Evolutionary conservation across 179 eudicot species (phyloP), one percentile per base, ranked within the genome.

Genomic region (Silene vulgaris): DNA sequence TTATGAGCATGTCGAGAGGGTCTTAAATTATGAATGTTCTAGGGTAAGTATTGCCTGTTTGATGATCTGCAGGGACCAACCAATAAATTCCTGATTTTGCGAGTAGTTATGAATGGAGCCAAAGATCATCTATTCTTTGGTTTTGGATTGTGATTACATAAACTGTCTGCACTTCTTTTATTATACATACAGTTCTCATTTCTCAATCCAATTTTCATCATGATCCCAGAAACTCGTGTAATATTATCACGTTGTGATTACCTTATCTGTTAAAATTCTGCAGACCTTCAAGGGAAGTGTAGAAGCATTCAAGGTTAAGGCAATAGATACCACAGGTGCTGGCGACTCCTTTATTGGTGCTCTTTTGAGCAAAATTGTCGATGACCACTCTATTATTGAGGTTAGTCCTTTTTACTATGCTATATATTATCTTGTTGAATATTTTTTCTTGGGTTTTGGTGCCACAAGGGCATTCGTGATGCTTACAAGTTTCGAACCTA

Each of bases 311-410:
- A 82, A 72, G 74, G 96, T 90, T 40, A 78, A 84, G 0, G 62
- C 96, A 12, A 82, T 90, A 12, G 96, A 90, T 66, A 90, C 93
- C 69, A 90, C 96, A 0, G 96, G 96, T 52, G 96, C 96, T 1
- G 96, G 93, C 13, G 96, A 90, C 76, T 85, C 96, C 3, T 90
- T 89, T 21, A 86, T 89, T 3, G 96, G 96, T 40, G 86, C 96
- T 13, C 80, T 90, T 40, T 83, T 89, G 0, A 75, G 77, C 77
- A 89, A 85, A 82, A 56, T 90, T 9, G 96, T 90, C 3, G 89
- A 87, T 30, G 91, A 90, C 71, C 91, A 76, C 12, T 79, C 87
- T 16, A 63, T 90, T 45, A 74, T 90, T 5, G 85, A 87, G 89
- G 95, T 88, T 64, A 45, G 29, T 37, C 56, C 4, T 64, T 9